Evolutionary conservation across 148 eudicot genomes (phyloP).

Genomic region (Talinum fruticosum): DNA sequence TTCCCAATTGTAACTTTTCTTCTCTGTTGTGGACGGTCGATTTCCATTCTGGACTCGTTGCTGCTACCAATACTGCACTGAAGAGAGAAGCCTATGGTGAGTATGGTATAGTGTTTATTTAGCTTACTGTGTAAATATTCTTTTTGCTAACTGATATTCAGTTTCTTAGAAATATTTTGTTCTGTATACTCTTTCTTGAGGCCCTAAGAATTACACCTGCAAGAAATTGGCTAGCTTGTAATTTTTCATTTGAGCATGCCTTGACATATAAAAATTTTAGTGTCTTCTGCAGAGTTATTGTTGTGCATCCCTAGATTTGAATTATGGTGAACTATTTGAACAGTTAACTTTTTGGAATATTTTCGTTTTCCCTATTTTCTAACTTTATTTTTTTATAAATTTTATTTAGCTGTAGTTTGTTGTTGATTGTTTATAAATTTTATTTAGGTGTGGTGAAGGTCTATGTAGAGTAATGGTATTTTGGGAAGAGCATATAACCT

Average conservation of each 20-base stretch:
- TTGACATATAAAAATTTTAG: background rate
- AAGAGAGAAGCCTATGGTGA: conserved; percentile 95
- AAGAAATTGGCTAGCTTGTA: background rate
- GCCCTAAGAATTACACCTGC: background rate
- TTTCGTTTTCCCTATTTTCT: background rate
- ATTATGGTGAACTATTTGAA: background rate
- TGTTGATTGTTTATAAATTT: background rate
- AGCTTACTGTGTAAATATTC: background rate
- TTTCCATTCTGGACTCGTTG: conserved; percentile 11
- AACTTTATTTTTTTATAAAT: background rate
- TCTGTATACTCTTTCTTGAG: background rate
- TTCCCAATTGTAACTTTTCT: conserved; percentile 19
- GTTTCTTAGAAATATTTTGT: background rate
- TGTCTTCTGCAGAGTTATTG: background rate
- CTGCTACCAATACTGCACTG: conserved; percentile 34
- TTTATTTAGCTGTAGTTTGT: background rate
- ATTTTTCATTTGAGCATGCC: background rate
- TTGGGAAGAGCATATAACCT: too few species aligned
- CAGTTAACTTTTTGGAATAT: background rate
- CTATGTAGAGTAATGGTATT: too few species aligned
- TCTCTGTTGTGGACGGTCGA: conserved; percentile 17
- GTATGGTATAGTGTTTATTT: conserved; percentile 26
- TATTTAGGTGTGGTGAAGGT: too few species aligned
- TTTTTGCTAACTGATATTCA: conserved; percentile 4
- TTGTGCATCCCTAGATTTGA: background rate